Evolutionary conservation across 768 basidiomycete genomes (phyloP).

Genomic region (Termitomyces sp.): DNA sequence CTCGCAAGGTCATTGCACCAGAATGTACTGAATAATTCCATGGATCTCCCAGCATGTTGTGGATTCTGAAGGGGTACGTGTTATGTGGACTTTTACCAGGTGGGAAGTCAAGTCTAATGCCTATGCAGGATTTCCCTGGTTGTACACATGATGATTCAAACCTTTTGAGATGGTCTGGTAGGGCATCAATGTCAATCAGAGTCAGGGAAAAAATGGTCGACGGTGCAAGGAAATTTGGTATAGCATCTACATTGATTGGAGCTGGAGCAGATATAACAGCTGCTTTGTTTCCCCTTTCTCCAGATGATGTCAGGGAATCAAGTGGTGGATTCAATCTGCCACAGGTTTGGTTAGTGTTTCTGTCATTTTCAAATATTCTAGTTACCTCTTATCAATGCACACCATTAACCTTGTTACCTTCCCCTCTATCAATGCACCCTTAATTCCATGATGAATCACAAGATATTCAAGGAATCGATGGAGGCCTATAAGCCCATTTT

Average conservation of each 20-base stretch:
- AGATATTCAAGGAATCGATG: not conserved
- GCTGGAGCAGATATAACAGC: not conserved
- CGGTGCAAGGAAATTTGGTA: no score
- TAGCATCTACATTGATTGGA: no score
- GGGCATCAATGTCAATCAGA: not conserved
- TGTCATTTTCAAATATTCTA: no score
- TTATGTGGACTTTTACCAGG: conserved; percentile 17
- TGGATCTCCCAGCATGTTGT: conserved; percentile 16
- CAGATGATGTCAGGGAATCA: no score
- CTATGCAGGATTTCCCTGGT: conserved; percentile 10
- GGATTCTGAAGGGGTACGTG: conserved; percentile 23
- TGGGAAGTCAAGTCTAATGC: conserved; percentile 15
- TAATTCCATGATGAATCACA: not conserved
- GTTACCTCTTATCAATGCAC: not conserved
- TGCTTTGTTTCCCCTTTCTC: no score
- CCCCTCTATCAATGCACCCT: not conserved
- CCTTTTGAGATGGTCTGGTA: not conserved
- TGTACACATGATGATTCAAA: no score
- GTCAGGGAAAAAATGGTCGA: no score
- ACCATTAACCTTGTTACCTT: not conserved
- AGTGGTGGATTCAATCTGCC: not conserved
- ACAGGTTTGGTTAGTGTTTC: no score
- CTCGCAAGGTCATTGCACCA: not conserved
- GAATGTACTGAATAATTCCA: conserved; percentile 17
- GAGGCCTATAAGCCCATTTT: not conserved